These are phyloP conservation scores for Asterophora parasitica DNA, from an alignment of 768 basidiomycete genomes.

Conservation along the genomic window DNA sequence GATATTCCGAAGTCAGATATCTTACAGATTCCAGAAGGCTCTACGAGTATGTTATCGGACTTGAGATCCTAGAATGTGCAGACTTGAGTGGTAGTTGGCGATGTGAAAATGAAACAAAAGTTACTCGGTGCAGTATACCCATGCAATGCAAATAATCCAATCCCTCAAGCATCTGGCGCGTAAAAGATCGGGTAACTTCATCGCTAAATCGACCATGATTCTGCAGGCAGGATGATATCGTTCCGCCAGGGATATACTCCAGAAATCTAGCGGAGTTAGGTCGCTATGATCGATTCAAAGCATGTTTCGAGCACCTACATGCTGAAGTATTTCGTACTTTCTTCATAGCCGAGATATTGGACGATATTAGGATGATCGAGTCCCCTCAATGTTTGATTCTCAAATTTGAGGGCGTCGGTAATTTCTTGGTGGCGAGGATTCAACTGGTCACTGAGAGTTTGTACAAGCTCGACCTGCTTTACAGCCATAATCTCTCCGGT, in stretches of 20 bases:
- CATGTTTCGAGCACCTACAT: constrained; percentile 52
- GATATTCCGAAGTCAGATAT: constrained; percentile 97
- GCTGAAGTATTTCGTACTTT: constrained; percentile 66
- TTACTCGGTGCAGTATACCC: constrained; percentile 82
- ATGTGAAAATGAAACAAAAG: constrained; percentile 12
- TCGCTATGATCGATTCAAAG: neutral
- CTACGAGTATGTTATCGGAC: constrained; percentile 91
- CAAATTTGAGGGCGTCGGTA: constrained; percentile 78
- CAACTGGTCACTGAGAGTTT: constrained; percentile 63
- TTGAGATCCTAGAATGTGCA: constrained; percentile 68
- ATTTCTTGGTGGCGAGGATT: constrained; percentile 61
- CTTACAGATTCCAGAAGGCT: constrained; percentile 81
- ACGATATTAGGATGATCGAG: constrained; percentile 91
- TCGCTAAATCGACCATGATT: constrained; percentile 82
- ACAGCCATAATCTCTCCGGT: constrained; percentile 94
- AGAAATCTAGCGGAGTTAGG: constrained; percentile 57
- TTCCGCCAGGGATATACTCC: constrained; percentile 96
- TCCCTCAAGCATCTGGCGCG: constrained; percentile 79
- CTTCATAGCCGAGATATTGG: constrained; percentile 86
- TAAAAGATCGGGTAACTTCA: constrained; percentile 81
- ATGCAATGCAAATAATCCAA: constrained; percentile 82
- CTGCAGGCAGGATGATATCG: constrained; percentile 71
- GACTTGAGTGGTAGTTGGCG: constrained; percentile 2
- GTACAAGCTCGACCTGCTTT: constrained; percentile 89
- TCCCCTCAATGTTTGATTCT: constrained; percentile 82